Conservation (phyloP, 345 rosid species). For the Balakata baccata region DNA sequence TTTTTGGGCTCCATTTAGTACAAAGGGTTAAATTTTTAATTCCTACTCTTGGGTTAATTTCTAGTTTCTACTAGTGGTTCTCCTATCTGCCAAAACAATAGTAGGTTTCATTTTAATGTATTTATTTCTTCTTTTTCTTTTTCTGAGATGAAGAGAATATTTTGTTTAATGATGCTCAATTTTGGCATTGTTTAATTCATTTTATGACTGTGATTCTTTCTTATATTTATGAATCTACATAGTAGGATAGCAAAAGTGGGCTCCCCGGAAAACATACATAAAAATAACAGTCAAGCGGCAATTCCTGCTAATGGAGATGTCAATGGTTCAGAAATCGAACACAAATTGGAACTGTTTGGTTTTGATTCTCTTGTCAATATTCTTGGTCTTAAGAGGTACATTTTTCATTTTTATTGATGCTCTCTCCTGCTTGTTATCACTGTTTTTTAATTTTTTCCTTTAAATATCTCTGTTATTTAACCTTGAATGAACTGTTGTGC, state of each 20-base stretch:
- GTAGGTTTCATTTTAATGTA: background rate
- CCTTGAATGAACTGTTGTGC: background rate
- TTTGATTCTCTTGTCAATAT: slow-evolving; percentile 97
- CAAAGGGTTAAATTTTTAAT: background rate
- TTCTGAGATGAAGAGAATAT: background rate
- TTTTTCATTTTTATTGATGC: background rate
- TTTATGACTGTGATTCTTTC: background rate
- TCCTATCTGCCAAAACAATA: background rate
- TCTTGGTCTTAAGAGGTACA: slow-evolving; percentile 93
- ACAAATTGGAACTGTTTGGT: slow-evolving; percentile 93
- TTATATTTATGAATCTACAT: slow-evolving; percentile 25
- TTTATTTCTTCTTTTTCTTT: background rate
- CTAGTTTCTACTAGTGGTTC: background rate
- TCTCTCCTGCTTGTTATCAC: background rate
- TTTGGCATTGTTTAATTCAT: background rate
- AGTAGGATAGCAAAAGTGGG: slow-evolving; percentile 64
- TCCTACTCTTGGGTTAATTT: background rate
- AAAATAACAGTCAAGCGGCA: slow-evolving; percentile 37
- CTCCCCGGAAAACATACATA: slow-evolving; percentile 28
- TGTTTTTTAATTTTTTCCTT: background rate
- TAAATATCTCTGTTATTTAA: background rate
- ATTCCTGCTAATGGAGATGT: slow-evolving; percentile 39
- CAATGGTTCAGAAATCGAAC: slow-evolving; percentile 64
- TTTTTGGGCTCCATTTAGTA: background rate
- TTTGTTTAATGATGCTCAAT: background rate